These are phyloP conservation scores for Epichloe coenophiala DNA, from an alignment of 2,329 filamentous ascomycete species.

Conservation along the genomic window DNA sequence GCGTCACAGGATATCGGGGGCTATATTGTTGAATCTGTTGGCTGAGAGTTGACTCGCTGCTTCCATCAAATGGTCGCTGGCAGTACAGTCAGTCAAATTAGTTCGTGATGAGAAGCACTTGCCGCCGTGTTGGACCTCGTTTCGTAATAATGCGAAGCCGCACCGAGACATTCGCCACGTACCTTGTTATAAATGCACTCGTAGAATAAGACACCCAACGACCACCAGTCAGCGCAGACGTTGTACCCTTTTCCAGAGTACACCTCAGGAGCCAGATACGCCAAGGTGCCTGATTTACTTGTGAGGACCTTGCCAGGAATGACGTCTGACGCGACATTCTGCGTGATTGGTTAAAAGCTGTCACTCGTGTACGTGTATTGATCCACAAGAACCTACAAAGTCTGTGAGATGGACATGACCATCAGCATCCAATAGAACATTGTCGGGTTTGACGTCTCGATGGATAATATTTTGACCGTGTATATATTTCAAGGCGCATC, in stretches of 20 bases:
- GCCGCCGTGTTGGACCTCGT: neutral
- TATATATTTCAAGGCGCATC: conserved; percentile 79
- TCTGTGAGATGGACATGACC: conserved; percentile 96
- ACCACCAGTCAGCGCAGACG: conserved; percentile 95
- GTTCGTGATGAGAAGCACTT: neutral
- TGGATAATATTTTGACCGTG: conserved; percentile 81
- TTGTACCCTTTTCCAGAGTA: conserved; percentile 85
- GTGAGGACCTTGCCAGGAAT: conserved; percentile 69
- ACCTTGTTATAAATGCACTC: conserved; percentile 99
- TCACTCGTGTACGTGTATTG: neutral
- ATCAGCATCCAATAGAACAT: conserved; percentile 74
- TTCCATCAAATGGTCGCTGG: conserved; percentile 85
- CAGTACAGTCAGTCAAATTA: neutral
- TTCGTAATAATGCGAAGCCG: neutral
- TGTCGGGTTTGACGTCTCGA: conserved; percentile 84
- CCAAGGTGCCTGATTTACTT: conserved; percentile 92
- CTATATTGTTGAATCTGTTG: conserved; percentile 68
- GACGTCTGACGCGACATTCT: conserved; percentile 96
- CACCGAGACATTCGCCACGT: conserved; percentile 13
- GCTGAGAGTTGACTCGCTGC: conserved; percentile 67
- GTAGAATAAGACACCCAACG: conserved; percentile 92
- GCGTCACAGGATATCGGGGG: conserved; percentile 84
- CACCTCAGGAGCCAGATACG: conserved; percentile 91
- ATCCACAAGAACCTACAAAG: conserved; percentile 51
- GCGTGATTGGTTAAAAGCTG: conserved; percentile 8